These are phyloP conservation scores for Ephemerocybe angulata DNA, from an alignment of 768 basidiomycete species.

Conservation along the genomic window DNA sequence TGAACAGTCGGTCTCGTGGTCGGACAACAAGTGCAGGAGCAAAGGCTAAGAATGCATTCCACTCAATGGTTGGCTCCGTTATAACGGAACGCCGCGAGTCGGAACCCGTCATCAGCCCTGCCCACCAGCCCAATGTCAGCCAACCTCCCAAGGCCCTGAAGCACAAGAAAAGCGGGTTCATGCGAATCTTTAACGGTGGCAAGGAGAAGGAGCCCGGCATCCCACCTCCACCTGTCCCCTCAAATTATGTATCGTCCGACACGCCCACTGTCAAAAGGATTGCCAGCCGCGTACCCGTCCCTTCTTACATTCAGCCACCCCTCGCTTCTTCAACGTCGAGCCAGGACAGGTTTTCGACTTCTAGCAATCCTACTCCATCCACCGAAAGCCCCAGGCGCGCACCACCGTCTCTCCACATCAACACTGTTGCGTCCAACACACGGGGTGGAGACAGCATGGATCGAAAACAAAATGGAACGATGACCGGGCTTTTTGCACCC, in stretches of 20 bases:
- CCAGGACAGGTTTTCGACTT: neutral
- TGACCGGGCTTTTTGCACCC: constrained; percentile 14
- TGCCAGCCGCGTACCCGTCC: constrained; percentile 38
- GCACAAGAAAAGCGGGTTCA: constrained; percentile 79
- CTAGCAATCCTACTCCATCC: neutral
- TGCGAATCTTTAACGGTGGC: constrained; percentile 66
- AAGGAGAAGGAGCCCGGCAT: constrained; percentile 50
- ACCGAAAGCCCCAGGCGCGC: constrained; percentile 26
- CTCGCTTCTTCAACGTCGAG: neutral
- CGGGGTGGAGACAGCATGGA: constrained; percentile 22
- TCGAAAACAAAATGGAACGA: constrained; percentile 20
- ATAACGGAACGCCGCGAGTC: constrained; percentile 43
- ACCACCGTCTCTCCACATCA: constrained; percentile 42
- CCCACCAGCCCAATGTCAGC: constrained; percentile 8
- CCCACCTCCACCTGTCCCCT: constrained; percentile 55
- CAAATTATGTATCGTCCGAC: constrained; percentile 17
- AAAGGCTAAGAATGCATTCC: constrained; percentile 47
- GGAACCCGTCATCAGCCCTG: constrained; percentile 27
- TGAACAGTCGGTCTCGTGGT: constrained; percentile 33
- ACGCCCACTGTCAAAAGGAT: constrained; percentile 24
- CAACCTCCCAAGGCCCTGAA: constrained; percentile 45
- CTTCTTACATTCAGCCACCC: constrained; percentile 31
- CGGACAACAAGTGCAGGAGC: constrained; percentile 62
- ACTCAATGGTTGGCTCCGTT: constrained; percentile 38
- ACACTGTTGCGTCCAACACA: constrained; percentile 21